These are phyloP conservation scores for Aspergillus sparsus DNA, from an alignment of 495 filamentous ascomycete species.

Conservation along the genomic window DNA sequence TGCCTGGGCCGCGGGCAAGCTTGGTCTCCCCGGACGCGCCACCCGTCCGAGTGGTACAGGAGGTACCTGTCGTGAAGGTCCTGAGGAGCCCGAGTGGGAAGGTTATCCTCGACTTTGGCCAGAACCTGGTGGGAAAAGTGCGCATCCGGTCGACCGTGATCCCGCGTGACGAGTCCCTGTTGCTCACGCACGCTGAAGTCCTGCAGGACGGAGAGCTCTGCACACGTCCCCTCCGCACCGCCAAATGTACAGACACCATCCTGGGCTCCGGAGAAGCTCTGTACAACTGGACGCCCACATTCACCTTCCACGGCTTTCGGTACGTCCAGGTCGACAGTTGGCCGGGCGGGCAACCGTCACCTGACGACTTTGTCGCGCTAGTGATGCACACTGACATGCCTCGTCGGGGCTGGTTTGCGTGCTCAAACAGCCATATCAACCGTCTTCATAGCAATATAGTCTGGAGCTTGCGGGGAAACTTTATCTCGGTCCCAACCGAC, in stretches of 20 bases:
- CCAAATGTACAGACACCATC: slow-evolving; percentile 47
- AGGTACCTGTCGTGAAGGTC: slow-evolving; percentile 40
- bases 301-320: slow-evolving; percentile 60
- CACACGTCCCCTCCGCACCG: slow-evolving; percentile 48
- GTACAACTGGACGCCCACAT: slow-evolving; percentile 31
- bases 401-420: slow-evolving; percentile 33
- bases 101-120: slow-evolving; percentile 56
- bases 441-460: slow-evolving; percentile 50
- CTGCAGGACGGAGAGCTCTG: slow-evolving; percentile 49
- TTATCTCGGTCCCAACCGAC: slow-evolving; percentile 53
- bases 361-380: slow-evolving; percentile 39
- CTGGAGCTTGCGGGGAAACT: slow-evolving; percentile 59
- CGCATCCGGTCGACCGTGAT: slow-evolving; percentile 36
- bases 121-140: slow-evolving; percentile 57
- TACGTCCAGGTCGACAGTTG: slow-evolving; percentile 54
- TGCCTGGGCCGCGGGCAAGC: slow-evolving; percentile 7
- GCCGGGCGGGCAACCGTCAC: slow-evolving; percentile 24
- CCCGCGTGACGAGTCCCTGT: slow-evolving; percentile 29
- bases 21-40: slow-evolving; percentile 44
- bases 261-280: slow-evolving; percentile 30
- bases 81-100: slow-evolving; percentile 47
- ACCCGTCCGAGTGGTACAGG: slow-evolving; percentile 42
- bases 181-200: slow-evolving; percentile 53
- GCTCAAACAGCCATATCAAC: slow-evolving; percentile 50
- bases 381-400: slow-evolving; percentile 26